These are phyloP conservation scores for Trichoderma erinaceum DNA, from an alignment of 495 filamentous ascomycete species.

Conservation along the genomic window DNA sequence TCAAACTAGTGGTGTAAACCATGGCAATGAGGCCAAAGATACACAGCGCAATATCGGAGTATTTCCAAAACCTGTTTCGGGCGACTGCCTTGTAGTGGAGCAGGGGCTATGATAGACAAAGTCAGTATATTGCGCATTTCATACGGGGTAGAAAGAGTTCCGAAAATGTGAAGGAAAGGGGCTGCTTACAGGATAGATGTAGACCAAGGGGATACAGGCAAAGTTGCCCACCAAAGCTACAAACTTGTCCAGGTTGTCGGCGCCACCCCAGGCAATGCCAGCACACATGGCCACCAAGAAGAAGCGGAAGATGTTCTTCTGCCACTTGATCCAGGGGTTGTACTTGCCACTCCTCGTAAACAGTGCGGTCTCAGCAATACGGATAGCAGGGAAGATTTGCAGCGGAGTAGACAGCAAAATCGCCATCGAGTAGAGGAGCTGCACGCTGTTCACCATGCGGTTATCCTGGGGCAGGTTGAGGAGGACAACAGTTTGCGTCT, in stretches of 20 bases:
- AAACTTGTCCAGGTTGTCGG: constrained; percentile 93
- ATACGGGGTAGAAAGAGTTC: neutral
- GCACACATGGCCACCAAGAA: constrained; percentile 82
- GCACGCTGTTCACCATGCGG: constrained; percentile 90
- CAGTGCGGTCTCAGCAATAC: constrained; percentile 59
- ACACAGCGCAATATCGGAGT: constrained; percentile 66
- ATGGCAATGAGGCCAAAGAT: constrained; percentile 80
- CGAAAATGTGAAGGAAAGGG: neutral
- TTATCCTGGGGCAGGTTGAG: constrained; percentile 94
- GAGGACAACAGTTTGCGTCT: constrained; percentile 92
- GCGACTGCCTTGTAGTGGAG: constrained; percentile 81
- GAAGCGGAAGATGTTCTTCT: constrained; percentile 96
- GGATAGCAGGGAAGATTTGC: constrained; percentile 95
- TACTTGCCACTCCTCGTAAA: constrained; percentile 83
- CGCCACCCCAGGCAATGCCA: constrained; percentile 82
- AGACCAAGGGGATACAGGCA: constrained; percentile 94
- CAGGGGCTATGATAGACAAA: constrained; percentile 55
- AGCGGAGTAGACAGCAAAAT: constrained; percentile 90
- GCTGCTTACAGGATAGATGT: constrained; percentile 83
- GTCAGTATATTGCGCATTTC: constrained; percentile 22
- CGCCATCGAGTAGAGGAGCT: constrained; percentile 90
- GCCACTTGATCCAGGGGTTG: constrained; percentile 94
- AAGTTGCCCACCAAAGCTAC: constrained; percentile 94
- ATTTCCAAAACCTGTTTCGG: constrained; percentile 51
- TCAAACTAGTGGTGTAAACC: constrained; percentile 82